Evolutionary conservation across 2,329 filamentous ascomycete genomes (phyloP).

Genomic region (Chaetomium globosum): DNA sequence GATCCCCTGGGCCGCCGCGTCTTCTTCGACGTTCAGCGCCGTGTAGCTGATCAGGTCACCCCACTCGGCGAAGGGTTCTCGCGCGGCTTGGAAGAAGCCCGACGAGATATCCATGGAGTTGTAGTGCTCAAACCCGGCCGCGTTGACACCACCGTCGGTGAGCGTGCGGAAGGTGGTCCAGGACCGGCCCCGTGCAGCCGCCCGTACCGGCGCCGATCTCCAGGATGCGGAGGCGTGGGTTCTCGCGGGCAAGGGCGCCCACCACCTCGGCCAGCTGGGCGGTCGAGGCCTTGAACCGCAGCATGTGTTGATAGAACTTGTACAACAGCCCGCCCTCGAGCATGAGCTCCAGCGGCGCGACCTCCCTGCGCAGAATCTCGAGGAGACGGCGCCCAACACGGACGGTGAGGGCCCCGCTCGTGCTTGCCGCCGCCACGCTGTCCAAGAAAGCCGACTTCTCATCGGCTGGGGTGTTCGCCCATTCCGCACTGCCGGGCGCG

Average conservation of each 20-base stretch:
- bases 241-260: conserved; percentile 14
- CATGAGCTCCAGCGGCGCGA: conserved; percentile 20
- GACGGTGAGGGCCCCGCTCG: neutral
- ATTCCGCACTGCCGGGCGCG: neutral
- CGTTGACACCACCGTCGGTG: neutral
- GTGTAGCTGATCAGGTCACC: conserved; percentile 37
- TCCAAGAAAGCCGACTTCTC: neutral
- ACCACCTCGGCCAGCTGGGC: conserved; percentile 20
- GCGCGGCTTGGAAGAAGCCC: conserved; percentile 36
- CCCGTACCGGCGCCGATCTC: conserved; percentile 38
- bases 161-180: conserved; percentile 35
- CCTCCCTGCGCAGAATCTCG: conserved; percentile 11
- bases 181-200: conserved; percentile 6
- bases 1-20: conserved; percentile 41
- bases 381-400: neutral
- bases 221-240: conserved; percentile 39
- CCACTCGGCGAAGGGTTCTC: conserved; percentile 31
- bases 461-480: neutral
- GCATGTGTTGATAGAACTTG: conserved; percentile 35
- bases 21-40: conserved; percentile 40
- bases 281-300: conserved; percentile 37
- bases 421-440: neutral
- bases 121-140: conserved; percentile 5
- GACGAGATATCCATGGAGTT: conserved; percentile 21
- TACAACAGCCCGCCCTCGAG: conserved; percentile 9